Evolutionary conservation across 2,329 filamentous ascomycete species (phyloP).

Genomic region (Calycina marina): DNA sequence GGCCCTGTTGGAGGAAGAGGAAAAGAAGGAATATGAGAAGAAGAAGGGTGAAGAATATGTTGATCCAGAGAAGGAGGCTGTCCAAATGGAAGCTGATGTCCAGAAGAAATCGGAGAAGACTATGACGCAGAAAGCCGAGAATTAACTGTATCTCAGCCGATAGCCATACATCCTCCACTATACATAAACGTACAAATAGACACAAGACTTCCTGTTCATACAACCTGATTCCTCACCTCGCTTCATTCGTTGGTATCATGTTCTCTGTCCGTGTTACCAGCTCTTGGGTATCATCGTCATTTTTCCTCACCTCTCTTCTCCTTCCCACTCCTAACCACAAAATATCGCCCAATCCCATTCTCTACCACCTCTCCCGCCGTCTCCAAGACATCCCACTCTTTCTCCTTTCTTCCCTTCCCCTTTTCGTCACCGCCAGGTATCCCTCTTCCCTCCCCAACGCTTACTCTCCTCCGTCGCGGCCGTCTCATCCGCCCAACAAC

Average conservation of each 20-base stretch:
- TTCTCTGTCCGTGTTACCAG: too few species aligned
- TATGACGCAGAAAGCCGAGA: constrained; percentile 3
- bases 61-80: constrained; percentile 19
- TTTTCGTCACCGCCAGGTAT: constrained; percentile 5
- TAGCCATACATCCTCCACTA: too few species aligned
- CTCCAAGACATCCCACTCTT: constrained; percentile 20
- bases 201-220: too few species aligned
- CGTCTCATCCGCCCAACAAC: constrained; percentile 32
- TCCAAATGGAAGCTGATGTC: constrained; percentile 18
- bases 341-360: constrained; percentile 20
- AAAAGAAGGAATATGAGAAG: constrained; percentile 24
- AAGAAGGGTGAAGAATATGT: constrained; percentile 15
- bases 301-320: too few species aligned
- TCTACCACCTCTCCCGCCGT: constrained; percentile 20
- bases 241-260: too few species aligned
- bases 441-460: constrained; percentile 5
- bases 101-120: constrained; percentile 3
- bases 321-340: constrained; percentile 23
- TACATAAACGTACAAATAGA: too few species aligned
- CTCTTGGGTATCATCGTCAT: too few species aligned
- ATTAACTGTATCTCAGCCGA: constrained; percentile 4
- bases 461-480: constrained; percentile 15
- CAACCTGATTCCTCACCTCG: too few species aligned
- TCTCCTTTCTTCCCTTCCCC: constrained; percentile 12
- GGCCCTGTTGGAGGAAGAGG: constrained; percentile 27